Conservation (phyloP, 805 yeast genomes). For the Cyberlindnera americana region DNA sequence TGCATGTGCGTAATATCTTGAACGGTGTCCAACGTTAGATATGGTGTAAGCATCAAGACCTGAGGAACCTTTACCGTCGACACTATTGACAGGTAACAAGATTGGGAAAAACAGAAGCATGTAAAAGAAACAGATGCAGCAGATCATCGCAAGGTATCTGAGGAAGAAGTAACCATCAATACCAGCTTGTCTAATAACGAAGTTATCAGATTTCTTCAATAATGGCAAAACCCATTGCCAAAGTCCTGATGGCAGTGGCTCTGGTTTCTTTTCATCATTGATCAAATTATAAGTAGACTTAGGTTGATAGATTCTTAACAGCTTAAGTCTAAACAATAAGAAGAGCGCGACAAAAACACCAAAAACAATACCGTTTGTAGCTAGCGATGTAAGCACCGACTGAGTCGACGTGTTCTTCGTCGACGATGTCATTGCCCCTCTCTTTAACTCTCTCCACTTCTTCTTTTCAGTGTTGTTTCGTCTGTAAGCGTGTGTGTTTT, state of each 20-base stretch:
- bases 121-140: constrained; percentile 52
- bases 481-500: background rate
- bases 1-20: constrained; percentile 83
- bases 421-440: constrained; percentile 16
- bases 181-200: constrained; percentile 82
- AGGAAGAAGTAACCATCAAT: constrained; percentile 92
- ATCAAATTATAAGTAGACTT: constrained; percentile 64
- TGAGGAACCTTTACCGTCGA: constrained; percentile 51
- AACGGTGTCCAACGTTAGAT: constrained; percentile 58
- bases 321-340: constrained; percentile 57
- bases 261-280: constrained; percentile 60
- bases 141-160: constrained; percentile 64
- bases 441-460: too few species aligned
- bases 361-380: constrained; percentile 65
- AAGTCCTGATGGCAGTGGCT: constrained; percentile 67
- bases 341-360: constrained; percentile 59
- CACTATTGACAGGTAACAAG: constrained; percentile 80
- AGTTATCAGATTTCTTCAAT: constrained; percentile 63
- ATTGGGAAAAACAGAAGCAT: constrained; percentile 56
- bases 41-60: constrained; percentile 80
- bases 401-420: constrained; percentile 54
- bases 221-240: constrained; percentile 68
- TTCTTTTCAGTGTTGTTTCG: background rate
- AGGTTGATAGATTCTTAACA: constrained; percentile 79
- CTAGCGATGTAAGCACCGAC: constrained; percentile 68